Base-by-base conservation (phyloP, 345 rosid genomes). In the Populus ilicifolia region DNA sequence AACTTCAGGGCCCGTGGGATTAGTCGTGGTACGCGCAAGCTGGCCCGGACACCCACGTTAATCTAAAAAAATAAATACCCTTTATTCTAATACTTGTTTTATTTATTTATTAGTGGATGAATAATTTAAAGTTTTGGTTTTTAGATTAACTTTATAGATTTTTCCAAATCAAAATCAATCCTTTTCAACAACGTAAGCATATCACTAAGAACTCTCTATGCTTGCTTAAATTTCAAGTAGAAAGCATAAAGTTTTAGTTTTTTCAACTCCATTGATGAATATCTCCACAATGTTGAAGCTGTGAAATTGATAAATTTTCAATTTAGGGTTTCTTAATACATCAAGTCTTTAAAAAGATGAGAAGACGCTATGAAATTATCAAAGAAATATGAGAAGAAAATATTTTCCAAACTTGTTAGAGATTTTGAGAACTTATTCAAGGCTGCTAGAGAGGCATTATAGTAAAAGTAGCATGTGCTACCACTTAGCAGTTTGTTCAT, bases 241-340 rank as follows among this genome's bases (percentile, higher is more conserved):
- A 50, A 36, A 59, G 36, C 10, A 17, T n/a, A 79, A 67, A 56
- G 21, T 72, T 41, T 74, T 4, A 52, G 30, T 59, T 18, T 79
- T 68, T 29, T 10, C 30, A 5, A 18, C 36, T 54, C 97, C 43
- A 91, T 96, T 72, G 59, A 88, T 25, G 99, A 96, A 85, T 96
- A 93, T 77, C 92, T 96, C 72, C 76, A 93, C 74, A 82, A 87
- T 30, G 88, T 93, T 64, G 97, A 96, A 77, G 96, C 89, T 0
- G 91, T 91, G 83, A 96, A 93, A 81, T 85, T 93, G 90, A 98
- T 96, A 87, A 75, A 44, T 16, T 72, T 44, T 25, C n/a, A 33
- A 39, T 30, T 56, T 63, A 61, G 71, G 62, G 50, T 69, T 61
- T 39, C 0, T 27, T 27, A 0, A 2, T 2, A 30, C 0, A 30